These are phyloP conservation scores for Phyllosticta capitalensis DNA, from an alignment of 2,329 filamentous ascomycete genomes.

Conservation along the genomic window DNA sequence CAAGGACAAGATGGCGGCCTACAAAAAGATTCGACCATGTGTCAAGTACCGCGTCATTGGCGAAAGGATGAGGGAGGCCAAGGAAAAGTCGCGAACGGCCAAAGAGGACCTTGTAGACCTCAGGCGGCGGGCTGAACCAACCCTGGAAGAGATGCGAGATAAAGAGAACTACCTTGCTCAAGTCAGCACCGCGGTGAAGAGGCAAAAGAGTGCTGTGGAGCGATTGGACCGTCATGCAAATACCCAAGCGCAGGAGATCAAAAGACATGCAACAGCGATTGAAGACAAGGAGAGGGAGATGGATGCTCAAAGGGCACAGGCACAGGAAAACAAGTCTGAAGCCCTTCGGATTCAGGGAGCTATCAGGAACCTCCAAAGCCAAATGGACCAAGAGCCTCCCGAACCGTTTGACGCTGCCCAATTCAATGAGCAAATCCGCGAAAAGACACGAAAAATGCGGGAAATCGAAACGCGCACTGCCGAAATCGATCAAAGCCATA, in stretches of 20 bases:
- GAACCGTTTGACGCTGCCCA: slow-evolving; percentile 56
- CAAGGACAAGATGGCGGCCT: slow-evolving; percentile 51
- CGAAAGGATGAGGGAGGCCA: slow-evolving; percentile 42
- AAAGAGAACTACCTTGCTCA: slow-evolving; percentile 60
- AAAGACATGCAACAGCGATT: slow-evolving; percentile 25
- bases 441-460: slow-evolving; percentile 40
- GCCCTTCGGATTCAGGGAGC: slow-evolving; percentile 43
- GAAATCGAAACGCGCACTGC: slow-evolving; percentile 37
- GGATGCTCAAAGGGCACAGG: slow-evolving; percentile 31
- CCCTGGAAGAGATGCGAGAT: slow-evolving; percentile 55
- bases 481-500: slow-evolving; percentile 4
- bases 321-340: slow-evolving; percentile 22
- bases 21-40: slow-evolving; percentile 57
- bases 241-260: slow-evolving; percentile 26
- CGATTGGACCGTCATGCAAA: slow-evolving; percentile 45
- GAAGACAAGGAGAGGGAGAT: slow-evolving; percentile 31
- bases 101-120: slow-evolving; percentile 51
- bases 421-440: slow-evolving; percentile 63
- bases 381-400: slow-evolving; percentile 51
- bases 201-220: slow-evolving; percentile 34
- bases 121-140: slow-evolving; percentile 54
- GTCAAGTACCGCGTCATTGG: slow-evolving; percentile 54
- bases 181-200: slow-evolving; percentile 46
- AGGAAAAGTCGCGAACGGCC: slow-evolving; percentile 33
- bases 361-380: slow-evolving; percentile 43